Percentiles rank a stretch among this genome's conserved stretches.
Conservation (phyloP, 2,329 filamentous ascomycete species). For the Knoxdaviesia capensis region DNA sequence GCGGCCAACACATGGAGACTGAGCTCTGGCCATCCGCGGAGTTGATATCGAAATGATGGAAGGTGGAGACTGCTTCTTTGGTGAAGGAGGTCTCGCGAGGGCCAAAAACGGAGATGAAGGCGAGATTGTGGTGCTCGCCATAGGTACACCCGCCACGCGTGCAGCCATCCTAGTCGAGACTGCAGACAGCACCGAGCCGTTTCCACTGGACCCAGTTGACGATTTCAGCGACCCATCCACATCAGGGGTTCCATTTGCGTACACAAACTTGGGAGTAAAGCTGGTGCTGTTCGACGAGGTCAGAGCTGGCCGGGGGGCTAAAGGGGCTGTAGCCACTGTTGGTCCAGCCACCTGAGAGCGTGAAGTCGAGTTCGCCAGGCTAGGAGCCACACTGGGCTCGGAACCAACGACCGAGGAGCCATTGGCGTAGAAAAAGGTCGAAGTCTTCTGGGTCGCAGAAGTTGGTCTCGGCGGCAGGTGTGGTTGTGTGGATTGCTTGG, state of each 20-base stretch:
- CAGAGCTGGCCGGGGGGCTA: constrained; percentile 15
- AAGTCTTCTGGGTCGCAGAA: constrained; percentile 22
- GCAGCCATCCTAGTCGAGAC: too few species aligned
- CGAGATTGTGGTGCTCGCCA: not conserved
- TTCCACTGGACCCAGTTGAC: not conserved
- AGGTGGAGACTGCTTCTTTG: constrained; percentile 1
- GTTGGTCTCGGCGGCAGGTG: constrained; percentile 12
- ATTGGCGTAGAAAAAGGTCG: constrained; percentile 38
- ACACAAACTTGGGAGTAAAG: constrained; percentile 45
- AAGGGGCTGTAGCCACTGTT: constrained; percentile 6
- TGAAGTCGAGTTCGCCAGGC: constrained; percentile 10
- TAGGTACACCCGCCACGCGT: too few species aligned
- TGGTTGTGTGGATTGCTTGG: constrained; percentile 15
- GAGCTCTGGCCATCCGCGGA: constrained; percentile 14
- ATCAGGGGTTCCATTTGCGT: constrained; percentile 46
- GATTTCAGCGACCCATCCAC: constrained; percentile 17
- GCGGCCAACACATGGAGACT: too few species aligned
- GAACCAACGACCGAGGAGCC: constrained; percentile 10
- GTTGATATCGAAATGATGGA: constrained; percentile 6
- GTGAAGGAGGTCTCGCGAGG: constrained; percentile 2
- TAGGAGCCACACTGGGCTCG: too few species aligned
- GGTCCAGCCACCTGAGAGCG: too few species aligned
- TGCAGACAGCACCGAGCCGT: too few species aligned
- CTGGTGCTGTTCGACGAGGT: constrained; percentile 16
- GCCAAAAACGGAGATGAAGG: constrained; percentile 2